Evolutionary conservation across 2,329 filamentous ascomycete species (phyloP).

Genomic region (Beauveria sp.): DNA sequence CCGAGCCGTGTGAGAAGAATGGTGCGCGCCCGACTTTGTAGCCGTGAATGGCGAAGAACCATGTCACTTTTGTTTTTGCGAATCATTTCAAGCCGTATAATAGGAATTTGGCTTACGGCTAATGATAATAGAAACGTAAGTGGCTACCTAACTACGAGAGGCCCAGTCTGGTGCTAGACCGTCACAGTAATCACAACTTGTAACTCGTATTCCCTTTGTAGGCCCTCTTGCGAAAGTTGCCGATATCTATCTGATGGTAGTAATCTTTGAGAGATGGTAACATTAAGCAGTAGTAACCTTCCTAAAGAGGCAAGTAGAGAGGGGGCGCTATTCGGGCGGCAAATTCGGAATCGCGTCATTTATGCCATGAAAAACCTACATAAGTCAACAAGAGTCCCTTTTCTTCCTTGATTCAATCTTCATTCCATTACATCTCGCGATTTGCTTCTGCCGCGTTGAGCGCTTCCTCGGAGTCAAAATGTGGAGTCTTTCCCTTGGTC

Average conservation of each 20-base stretch:
- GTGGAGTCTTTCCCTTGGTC: neutral
- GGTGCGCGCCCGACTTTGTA: no score
- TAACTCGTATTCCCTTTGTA: neutral
- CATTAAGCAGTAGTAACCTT: neutral
- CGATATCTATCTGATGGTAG: neutral
- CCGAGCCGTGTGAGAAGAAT: no score
- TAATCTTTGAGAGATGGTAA: neutral
- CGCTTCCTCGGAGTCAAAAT: neutral
- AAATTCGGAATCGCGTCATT: neutral
- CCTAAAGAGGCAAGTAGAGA: neutral
- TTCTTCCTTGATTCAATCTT: neutral
- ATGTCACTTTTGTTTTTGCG: no score
- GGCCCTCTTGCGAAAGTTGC: neutral
- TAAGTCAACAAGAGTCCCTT: neutral
- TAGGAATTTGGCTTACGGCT: no score
- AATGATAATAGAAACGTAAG: no score
- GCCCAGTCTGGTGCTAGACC: no score
- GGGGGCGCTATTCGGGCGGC: neutral
- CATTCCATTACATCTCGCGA: neutral
- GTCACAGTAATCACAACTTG: no score
- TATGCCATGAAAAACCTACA: neutral
- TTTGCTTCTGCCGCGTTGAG: no score
- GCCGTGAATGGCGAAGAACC: no score
- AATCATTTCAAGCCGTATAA: no score
- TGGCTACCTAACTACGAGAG: no score